Conservation (phyloP, 208 protist genomes). For the Leishmania braziliensis region DNA sequence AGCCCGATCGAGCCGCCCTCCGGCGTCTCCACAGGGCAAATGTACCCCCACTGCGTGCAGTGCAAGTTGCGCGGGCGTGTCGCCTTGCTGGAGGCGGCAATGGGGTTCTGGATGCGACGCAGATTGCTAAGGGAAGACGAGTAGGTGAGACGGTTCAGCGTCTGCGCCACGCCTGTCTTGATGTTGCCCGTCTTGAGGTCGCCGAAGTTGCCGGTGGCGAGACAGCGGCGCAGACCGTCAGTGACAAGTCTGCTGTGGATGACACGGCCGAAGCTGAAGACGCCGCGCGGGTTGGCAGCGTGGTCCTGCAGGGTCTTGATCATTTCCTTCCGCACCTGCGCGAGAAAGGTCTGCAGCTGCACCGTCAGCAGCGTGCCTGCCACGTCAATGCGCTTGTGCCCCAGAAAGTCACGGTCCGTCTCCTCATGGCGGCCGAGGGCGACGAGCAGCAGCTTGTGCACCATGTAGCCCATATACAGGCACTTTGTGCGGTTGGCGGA, state of each 20-base stretch:
- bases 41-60: slow-evolving; percentile 99
- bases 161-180: slow-evolving; percentile 96
- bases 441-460: slow-evolving; percentile 96
- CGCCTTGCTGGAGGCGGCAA: slow-evolving; percentile 98
- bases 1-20: slow-evolving; percentile 98
- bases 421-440: slow-evolving; percentile 83
- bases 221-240: slow-evolving; percentile 96
- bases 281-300: slow-evolving; percentile 49
- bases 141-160: slow-evolving; percentile 98
- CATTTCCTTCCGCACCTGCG: slow-evolving; percentile 98
- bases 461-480: slow-evolving; percentile 98
- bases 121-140: slow-evolving; percentile 98
- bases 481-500: slow-evolving; percentile 93
- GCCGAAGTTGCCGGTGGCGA: slow-evolving; percentile 99
- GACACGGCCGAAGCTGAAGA: slow-evolving; percentile 82
- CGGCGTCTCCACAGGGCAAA: slow-evolving; percentile 99
- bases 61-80: slow-evolving; percentile 97
- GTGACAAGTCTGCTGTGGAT: slow-evolving; percentile 96
- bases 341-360: slow-evolving; percentile 94
- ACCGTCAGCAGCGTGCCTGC: slow-evolving; percentile 97
- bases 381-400: slow-evolving; percentile 99
- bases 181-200: slow-evolving; percentile 98
- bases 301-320: slow-evolving; percentile 91
- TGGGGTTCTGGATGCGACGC: slow-evolving; percentile 98
- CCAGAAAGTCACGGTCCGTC: slow-evolving; percentile 99